Conservation (phyloP, 2,329 filamentous ascomycete genomes). For the Scedosporium dehoogii region DNA sequence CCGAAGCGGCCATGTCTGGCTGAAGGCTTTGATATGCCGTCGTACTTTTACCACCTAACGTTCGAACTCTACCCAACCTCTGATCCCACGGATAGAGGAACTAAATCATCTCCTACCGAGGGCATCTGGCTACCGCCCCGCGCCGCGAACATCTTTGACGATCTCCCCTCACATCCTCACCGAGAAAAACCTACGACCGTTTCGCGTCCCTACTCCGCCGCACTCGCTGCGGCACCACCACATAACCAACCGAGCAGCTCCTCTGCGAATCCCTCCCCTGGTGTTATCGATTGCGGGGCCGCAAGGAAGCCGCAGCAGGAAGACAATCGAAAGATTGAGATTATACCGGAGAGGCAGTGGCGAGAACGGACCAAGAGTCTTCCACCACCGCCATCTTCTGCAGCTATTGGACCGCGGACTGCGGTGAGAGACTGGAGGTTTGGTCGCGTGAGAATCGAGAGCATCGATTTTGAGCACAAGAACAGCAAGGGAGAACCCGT, state of each 20-base stretch:
- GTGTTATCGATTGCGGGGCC: constrained; percentile 41
- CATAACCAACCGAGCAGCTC: background rate
- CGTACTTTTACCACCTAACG: constrained; percentile 54
- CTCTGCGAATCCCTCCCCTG: constrained; percentile 11
- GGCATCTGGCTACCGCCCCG: constrained; percentile 40
- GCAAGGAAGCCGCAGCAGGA: constrained; percentile 20
- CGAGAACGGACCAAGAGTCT: constrained; percentile 28
- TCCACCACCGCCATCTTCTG: constrained; percentile 30
- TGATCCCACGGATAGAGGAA: constrained; percentile 18
- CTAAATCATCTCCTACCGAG: constrained; percentile 1
- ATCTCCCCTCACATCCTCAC: constrained; percentile 40
- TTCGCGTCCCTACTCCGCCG: background rate
- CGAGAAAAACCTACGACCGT: constrained; percentile 10
- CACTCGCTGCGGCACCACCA: background rate
- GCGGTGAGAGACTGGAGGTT: constrained; percentile 69
- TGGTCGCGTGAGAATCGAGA: constrained; percentile 66
- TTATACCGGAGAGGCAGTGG: constrained; percentile 29
- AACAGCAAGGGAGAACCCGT: constrained; percentile 12
- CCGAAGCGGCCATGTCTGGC: background rate
- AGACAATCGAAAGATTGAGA: constrained; percentile 24
- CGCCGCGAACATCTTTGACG: constrained; percentile 42
- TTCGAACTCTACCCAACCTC: constrained; percentile 51
- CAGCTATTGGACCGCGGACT: constrained; percentile 35
- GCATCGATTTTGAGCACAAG: constrained; percentile 57
- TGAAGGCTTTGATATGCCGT: constrained; percentile 37